phyloP scores from a whole-genome alignment of 106 monocot species.

The Phalaenopsis aphrodite region DNA sequence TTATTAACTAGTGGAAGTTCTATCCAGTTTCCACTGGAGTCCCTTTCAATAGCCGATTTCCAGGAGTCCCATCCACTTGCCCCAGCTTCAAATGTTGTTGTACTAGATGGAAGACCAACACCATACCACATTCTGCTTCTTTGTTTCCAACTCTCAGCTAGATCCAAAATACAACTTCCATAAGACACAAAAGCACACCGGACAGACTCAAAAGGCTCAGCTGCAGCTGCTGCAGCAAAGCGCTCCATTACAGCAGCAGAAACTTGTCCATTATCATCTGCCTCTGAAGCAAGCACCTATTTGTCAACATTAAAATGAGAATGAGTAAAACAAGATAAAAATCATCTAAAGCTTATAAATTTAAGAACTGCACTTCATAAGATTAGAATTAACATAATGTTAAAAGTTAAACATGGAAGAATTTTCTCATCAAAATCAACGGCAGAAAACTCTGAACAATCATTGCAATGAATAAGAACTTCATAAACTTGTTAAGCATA shows the following conservation, averaged over 20 bases:
- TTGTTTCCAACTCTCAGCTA: conserved; percentile 78
- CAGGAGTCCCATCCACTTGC: conserved; percentile 88
- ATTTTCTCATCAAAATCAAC: neutral
- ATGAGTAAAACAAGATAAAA: conserved; percentile 1
- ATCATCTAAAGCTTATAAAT: neutral
- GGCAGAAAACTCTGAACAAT: neutral
- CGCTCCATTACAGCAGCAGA: conserved; percentile 94
- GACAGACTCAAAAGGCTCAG: conserved; percentile 99
- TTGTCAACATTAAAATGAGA: conserved; percentile 11
- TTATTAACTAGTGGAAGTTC: conserved; percentile 88
- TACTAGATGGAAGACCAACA: conserved; percentile 59
- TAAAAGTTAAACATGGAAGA: neutral
- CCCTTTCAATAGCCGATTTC: conserved; percentile 70
- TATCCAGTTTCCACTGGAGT: conserved; percentile 76
- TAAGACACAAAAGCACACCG: conserved; percentile 90
- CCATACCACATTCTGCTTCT: conserved; percentile 96
- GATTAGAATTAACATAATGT: neutral
- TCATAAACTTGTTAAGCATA: neutral
- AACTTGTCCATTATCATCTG: conserved; percentile 95
- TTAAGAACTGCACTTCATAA: neutral
- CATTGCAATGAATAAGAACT: neutral
- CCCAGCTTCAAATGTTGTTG: conserved; percentile 60
- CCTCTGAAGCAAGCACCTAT: conserved; percentile 94
- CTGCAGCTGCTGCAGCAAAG: conserved; percentile 89
- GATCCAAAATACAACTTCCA: conserved; percentile 77